A percentile compares a stretch with the other conserved stretches of the same genome.
Evolutionary conservation across 345 rosid species (phyloP).

Genomic region (Rhizophora mangle): DNA sequence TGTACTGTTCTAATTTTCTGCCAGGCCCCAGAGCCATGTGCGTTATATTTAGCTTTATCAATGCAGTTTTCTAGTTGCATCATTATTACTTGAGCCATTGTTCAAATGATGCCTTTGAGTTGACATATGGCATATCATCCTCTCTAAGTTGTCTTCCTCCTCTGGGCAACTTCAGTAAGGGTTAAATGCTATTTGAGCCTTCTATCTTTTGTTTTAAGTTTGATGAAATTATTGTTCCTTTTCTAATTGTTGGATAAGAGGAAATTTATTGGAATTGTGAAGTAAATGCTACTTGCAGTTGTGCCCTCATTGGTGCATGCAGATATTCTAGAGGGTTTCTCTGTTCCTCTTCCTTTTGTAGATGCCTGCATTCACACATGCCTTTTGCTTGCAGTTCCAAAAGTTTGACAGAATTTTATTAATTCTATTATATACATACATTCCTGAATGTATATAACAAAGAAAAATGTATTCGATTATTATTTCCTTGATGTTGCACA

Average conservation of each 20-base stretch:
- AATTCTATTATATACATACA: too few species aligned
- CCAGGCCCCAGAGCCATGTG: background rate
- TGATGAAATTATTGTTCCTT: too few species aligned
- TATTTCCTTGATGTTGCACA: constrained; percentile 25
- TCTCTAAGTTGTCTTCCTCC: background rate
- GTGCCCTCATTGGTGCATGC: background rate
- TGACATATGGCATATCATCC: background rate
- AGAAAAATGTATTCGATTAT: background rate
- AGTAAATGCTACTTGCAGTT: background rate
- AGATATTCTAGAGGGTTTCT: background rate
- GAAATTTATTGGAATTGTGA: too few species aligned
- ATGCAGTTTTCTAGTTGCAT: background rate
- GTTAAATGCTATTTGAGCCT: too few species aligned
- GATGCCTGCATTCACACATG: background rate
- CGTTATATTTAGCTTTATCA: background rate
- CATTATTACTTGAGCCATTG: too few species aligned
- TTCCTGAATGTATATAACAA: too few species aligned
- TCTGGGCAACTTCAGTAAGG: background rate
- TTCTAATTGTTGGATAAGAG: too few species aligned
- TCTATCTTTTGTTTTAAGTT: too few species aligned
- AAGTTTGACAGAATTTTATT: background rate
- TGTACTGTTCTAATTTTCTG: background rate
- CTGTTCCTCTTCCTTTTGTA: background rate
- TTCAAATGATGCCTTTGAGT: too few species aligned
- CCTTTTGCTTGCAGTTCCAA: background rate